phyloP scores from a whole-genome alignment of 23 red algal species.

The Agarophyton chilense region DNA sequence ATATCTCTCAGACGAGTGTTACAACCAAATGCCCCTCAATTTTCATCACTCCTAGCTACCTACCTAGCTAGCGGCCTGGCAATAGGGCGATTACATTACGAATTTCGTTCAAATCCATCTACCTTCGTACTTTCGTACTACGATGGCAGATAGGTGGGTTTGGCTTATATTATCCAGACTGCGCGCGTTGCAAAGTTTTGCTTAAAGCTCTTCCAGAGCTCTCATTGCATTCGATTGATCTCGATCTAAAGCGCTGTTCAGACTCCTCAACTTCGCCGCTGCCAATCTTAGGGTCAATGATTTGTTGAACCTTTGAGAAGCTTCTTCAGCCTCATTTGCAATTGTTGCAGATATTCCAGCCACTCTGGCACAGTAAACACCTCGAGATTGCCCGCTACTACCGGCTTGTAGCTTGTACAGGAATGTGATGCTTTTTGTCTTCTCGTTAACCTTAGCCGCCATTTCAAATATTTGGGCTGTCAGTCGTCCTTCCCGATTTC shows the following conservation, averaged over 20 bases:
- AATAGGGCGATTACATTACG: no score
- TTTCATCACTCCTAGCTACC: no score
- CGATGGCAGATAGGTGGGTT: no score
- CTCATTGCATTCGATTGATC: neutral
- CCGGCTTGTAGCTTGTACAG: slow-evolving; percentile 75
- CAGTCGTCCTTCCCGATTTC: neutral
- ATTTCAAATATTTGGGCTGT: slow-evolving; percentile 54
- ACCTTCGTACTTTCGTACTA: no score
- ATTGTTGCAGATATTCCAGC: slow-evolving; percentile 71
- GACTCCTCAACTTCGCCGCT: neutral
- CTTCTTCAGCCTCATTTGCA: slow-evolving; percentile 59
- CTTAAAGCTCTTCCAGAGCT: no score
- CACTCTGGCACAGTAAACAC: slow-evolving; percentile 90
- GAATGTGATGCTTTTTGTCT: slow-evolving; percentile 84
- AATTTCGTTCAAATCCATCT: no score
- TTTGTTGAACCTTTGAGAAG: slow-evolving; percentile 42
- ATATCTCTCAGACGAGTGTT: no score
- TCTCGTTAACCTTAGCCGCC: slow-evolving; percentile 77
- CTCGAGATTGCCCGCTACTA: slow-evolving; percentile 62
- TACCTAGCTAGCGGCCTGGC: no score
- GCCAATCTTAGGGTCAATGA: slow-evolving; percentile 24
- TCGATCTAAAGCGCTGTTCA: neutral
- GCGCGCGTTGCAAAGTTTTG: no score
- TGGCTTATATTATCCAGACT: no score
- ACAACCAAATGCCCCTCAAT: no score